A percentile compares a stretch with the other conserved stretches of the same genome.
These are phyloP conservation scores for Hirschioporus abietinus DNA, from an alignment of 768 basidiomycete genomes.

Conservation along the genomic window DNA sequence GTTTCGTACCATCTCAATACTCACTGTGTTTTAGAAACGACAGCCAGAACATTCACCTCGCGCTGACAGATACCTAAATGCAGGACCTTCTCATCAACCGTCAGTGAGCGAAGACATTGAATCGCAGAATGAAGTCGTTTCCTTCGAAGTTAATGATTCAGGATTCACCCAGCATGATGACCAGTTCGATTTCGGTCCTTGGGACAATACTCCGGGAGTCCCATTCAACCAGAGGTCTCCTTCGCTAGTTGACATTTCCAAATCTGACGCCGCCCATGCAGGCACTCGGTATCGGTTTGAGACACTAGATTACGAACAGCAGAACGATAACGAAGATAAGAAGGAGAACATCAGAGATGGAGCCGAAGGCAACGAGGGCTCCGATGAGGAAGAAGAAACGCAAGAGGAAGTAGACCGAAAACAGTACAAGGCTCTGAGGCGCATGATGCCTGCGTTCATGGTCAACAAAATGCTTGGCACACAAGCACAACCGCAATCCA, in stretches of 20 bases:
- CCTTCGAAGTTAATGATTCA: neutral
- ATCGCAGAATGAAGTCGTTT: neutral
- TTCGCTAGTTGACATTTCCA: neutral
- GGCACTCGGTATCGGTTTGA: neutral
- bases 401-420: conserved; percentile 23
- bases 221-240: neutral
- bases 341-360: neutral
- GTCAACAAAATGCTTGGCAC: conserved; percentile 28
- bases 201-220: neutral
- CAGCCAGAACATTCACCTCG: neutral
- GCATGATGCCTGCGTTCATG: conserved; percentile 55
- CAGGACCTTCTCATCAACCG: no score
- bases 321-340: neutral
- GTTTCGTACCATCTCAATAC: neutral
- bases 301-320: neutral
- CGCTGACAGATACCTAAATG: no score
- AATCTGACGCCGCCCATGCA: neutral
- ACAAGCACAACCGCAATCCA: conserved; percentile 11
- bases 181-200: neutral
- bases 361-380: neutral
- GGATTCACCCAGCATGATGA: neutral
- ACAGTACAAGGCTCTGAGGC: conserved; percentile 33
- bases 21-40: neutral
- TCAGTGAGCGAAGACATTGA: neutral
- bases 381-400: conserved; percentile 7